Conservation (phyloP, 305 asterid genomes). For the Vinca major region DNA sequence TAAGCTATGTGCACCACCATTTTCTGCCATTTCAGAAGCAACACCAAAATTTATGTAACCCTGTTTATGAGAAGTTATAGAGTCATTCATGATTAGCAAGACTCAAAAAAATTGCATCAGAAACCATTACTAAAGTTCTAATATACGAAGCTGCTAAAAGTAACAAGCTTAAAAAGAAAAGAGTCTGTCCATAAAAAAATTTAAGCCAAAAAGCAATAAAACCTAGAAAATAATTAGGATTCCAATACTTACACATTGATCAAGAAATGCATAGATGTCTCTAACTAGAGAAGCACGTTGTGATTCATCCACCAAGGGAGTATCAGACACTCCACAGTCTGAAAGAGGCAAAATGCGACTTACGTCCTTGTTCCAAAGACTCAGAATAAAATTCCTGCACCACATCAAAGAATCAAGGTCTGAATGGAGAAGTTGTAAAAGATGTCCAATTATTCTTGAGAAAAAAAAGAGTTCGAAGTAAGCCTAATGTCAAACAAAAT, state of each 20-base stretch:
- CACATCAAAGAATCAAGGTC: slow-evolving; percentile 25
- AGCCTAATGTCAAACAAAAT: not conserved
- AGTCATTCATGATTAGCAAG: slow-evolving; percentile 14
- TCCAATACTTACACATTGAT: slow-evolving; percentile 70
- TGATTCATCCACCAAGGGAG: slow-evolving; percentile 47
- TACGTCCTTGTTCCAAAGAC: slow-evolving; percentile 94
- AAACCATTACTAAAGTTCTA: not conserved
- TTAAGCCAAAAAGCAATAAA: slow-evolving; percentile 16
- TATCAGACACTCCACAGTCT: slow-evolving; percentile 64
- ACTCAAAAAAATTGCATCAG: slow-evolving; percentile 12
- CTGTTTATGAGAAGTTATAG: slow-evolving; percentile 31
- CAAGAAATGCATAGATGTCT: slow-evolving; percentile 72
- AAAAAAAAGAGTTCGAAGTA: not conserved
- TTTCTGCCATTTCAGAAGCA: slow-evolving; percentile 51
- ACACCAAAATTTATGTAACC: slow-evolving; percentile 91
- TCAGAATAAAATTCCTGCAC: slow-evolving; percentile 75
- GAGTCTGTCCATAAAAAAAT: slow-evolving; percentile 4
- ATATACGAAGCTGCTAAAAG: not conserved
- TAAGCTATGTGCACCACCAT: slow-evolving; percentile 40
- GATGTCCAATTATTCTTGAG: not conserved
- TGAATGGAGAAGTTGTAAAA: slow-evolving; percentile 9
- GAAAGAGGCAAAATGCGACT: slow-evolving; percentile 65
- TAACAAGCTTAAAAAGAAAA: slow-evolving; percentile 17
- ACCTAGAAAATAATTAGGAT: slow-evolving; percentile 11
- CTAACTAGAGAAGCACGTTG: slow-evolving; percentile 56